Evolutionary conservation across 306 rosid species (phyloP).

Genomic region (Prunus mume): DNA sequence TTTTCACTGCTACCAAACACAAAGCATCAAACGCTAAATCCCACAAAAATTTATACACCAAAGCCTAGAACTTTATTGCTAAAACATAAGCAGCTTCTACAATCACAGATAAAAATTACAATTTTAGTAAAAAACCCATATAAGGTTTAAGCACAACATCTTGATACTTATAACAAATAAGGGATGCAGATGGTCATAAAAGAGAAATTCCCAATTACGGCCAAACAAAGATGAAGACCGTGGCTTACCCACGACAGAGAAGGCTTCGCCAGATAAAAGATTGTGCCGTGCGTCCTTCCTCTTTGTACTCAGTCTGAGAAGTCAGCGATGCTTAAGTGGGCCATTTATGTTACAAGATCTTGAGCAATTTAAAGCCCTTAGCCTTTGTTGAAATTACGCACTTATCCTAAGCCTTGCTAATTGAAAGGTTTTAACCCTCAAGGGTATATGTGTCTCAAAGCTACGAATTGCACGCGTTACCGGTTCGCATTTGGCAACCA

Average conservation of each 20-base stretch:
- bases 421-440: no score
- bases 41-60: conserved; percentile 27
- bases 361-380: background rate
- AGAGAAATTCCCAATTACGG: conserved; percentile 1
- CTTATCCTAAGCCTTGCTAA: background rate
- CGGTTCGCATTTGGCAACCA: background rate
- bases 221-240: background rate
- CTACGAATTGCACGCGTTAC: background rate
- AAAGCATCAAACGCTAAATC: background rate
- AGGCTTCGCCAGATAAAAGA: background rate
- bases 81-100: background rate
- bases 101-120: conserved; percentile 6
- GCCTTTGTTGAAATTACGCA: background rate
- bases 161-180: background rate
- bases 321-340: background rate
- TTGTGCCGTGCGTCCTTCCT: background rate
- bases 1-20: conserved; percentile 34
- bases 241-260: conserved; percentile 20
- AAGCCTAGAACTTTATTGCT: background rate
- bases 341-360: background rate
- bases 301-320: background rate
- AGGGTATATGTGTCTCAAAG: conserved; percentile 9
- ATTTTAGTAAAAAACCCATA: background rate
- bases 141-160: background rate
- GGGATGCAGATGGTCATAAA: background rate